Conservation (phyloP, 2,329 filamentous ascomycete genomes). For the Alternaria gaisen region DNA sequence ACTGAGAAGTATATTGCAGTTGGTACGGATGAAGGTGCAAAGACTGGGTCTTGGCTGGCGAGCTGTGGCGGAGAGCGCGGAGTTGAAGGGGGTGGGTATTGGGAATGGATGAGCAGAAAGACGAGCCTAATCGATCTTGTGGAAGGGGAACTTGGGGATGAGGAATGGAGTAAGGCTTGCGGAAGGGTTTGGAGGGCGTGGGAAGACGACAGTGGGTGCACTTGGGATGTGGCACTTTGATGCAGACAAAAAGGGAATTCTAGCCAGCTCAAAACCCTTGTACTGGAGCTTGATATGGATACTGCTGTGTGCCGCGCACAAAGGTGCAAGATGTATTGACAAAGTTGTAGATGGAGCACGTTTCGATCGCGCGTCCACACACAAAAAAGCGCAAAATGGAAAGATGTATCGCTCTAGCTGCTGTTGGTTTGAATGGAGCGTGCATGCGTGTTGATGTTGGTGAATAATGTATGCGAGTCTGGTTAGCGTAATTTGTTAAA, state of each 20-base stretch:
- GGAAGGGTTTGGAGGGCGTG: conserved; percentile 16
- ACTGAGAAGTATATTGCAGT: conserved; percentile 19
- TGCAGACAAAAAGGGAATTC: not conserved
- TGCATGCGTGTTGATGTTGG: too few relatives aligned
- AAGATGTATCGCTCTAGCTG: too few relatives aligned
- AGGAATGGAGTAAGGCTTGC: conserved; percentile 2
- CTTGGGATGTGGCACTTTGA: conserved; percentile 10
- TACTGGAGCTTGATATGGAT: not conserved
- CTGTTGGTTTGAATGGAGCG: too few relatives aligned
- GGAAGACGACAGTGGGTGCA: conserved; percentile 18
- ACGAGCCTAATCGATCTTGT: conserved; percentile 22
- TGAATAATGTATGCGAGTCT: too few relatives aligned
- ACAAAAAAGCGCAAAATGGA: too few relatives aligned
- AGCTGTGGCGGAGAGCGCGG: conserved; percentile 9
- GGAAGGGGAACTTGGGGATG: conserved; percentile 7
- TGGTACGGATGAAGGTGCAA: conserved; percentile 21
- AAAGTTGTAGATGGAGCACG: conserved; percentile 9
- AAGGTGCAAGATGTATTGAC: not conserved
- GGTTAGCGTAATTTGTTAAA: too few relatives aligned
- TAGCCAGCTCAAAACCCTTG: not conserved
- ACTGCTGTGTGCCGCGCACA: not conserved
- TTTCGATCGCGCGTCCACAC: conserved; percentile 31
- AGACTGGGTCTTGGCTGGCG: conserved; percentile 26
- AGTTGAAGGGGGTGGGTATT: conserved; percentile 17
- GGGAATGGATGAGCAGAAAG: conserved; percentile 17